These are phyloP conservation scores for Russula compacta DNA, from an alignment of 768 basidiomycete species.

Conservation along the genomic window DNA sequence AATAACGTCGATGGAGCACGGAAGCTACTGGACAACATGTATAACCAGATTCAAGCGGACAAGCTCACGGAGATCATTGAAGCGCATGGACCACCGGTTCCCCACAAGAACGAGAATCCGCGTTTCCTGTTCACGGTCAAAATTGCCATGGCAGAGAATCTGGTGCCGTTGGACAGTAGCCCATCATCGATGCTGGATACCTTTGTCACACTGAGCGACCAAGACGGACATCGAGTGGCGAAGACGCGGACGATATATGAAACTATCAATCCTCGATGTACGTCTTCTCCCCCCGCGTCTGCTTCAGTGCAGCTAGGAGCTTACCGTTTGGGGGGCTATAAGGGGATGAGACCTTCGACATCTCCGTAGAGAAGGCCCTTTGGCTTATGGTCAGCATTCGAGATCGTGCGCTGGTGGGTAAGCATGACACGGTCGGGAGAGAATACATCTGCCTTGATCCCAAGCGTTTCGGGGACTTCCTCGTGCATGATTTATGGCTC, in stretches of 20 bases:
- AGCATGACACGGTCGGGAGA: slow-evolving; percentile 87
- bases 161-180: slow-evolving; percentile 68
- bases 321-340: slow-evolving; percentile 26
- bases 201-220: slow-evolving; percentile 91
- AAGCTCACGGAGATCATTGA: slow-evolving; percentile 60
- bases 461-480: slow-evolving; percentile 74
- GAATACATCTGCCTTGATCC: slow-evolving; percentile 92
- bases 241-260: slow-evolving; percentile 97
- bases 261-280: slow-evolving; percentile 81
- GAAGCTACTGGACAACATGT: slow-evolving; percentile 87
- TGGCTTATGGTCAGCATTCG: slow-evolving; percentile 97
- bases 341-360: slow-evolving; percentile 98
- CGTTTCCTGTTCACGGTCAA: slow-evolving; percentile 90
- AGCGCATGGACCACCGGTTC: slow-evolving; percentile 54
- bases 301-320: slow-evolving; percentile 4
- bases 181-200: slow-evolving; percentile 80
- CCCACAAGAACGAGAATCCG: slow-evolving; percentile 56
- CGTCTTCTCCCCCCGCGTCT: slow-evolving; percentile 24
- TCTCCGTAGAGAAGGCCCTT: slow-evolving; percentile 85
- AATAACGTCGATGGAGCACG: slow-evolving; percentile 95
- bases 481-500: slow-evolving; percentile 88
- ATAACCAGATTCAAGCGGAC: slow-evolving; percentile 85
- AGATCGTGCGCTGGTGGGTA: slow-evolving; percentile 82
- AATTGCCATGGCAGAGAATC: slow-evolving; percentile 81
- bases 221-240: slow-evolving; percentile 78